Evolutionary conservation across 1,284 basidiomycete species (phyloP), one percentile per base, ranked within the genome.

Genomic region (Volvariella surrecta): DNA sequence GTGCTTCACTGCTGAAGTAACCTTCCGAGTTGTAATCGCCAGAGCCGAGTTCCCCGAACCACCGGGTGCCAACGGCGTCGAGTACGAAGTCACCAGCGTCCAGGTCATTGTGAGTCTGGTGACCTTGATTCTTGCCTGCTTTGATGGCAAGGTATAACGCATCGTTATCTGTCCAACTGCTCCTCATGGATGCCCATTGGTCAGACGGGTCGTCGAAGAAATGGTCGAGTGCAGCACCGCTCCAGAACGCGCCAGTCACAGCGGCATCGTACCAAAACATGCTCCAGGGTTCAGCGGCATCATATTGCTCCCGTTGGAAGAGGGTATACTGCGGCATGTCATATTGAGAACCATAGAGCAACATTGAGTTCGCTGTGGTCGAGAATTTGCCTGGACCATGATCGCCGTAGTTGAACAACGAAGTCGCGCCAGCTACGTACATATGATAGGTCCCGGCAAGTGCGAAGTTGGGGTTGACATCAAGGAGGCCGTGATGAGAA

Each of bases 211-310:
- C 76, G 54, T 79, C 68, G 64, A 93, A 98, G 70, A 82, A 81
- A 50, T 76, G 70, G 66, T 99, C 95, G 39, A 98, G 74, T 1
- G 85, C 61, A 37, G 86, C 64, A 39, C 80, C 82, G 58, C 93
- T 81, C 93, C 92, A 98, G 74, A 87, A 99, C 39, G 90, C 89
- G 45, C 95, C 95, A 15, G 70, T 65, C 40, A 82, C 76, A 3
- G 77, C 70, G 9, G 92, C 81, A 60, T 97, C 74, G 63, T 98
- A 99, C 91, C 92, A 99, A 72, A 99, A 95, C 90, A 99, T 94
- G 57, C 80, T 82, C 78, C 84, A 91, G 0, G 95, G 95, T 51
- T 99, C 95, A 15, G 84, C 67, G 1, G 91, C 83, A 56, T 98
- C 94, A 43, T 69, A 68, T 54, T 87, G 89, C 60, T 99, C 95